Evolutionary conservation across 306 rosid genomes (phyloP).

Genomic region (Casuarina cunninghamiana): DNA sequence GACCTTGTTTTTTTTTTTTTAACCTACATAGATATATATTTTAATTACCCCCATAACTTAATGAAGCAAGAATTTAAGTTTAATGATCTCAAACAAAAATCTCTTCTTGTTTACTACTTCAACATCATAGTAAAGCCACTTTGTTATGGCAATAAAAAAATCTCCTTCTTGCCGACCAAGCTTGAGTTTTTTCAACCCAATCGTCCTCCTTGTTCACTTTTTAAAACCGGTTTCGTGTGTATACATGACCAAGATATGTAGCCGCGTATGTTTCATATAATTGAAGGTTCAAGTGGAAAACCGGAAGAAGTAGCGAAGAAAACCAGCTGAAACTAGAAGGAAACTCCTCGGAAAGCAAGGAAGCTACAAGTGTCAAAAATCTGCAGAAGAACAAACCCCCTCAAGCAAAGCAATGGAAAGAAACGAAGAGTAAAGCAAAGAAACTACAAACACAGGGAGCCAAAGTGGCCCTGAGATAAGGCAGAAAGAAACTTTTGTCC

Average conservation of each 20-base stretch:
- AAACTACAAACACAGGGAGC: conserved; percentile 37
- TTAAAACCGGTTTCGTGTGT: not conserved
- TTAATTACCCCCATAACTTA: too few relatives aligned
- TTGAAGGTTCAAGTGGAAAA: not conserved
- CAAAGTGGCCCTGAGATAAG: conserved; percentile 20
- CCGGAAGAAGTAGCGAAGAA: not conserved
- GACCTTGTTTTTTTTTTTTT: too few relatives aligned
- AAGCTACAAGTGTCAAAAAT: conserved; percentile 33
- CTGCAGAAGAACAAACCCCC: conserved; percentile 15
- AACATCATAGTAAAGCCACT: too few relatives aligned
- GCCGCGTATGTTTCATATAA: too few relatives aligned
- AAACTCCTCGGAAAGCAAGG: conserved; percentile 29
- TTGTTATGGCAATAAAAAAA: too few relatives aligned
- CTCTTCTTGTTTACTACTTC: too few relatives aligned
- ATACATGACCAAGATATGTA: not conserved
- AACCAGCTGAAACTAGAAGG: conserved; percentile 23
- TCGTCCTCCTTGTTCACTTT: too few relatives aligned
- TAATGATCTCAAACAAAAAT: too few relatives aligned
- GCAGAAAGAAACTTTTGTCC: conserved; percentile 17
- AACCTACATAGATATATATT: too few relatives aligned
- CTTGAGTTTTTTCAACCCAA: not conserved
- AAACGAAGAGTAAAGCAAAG: conserved; percentile 33
- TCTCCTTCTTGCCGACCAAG: too few relatives aligned
- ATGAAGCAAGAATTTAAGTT: too few relatives aligned
- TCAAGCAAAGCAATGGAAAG: conserved; percentile 27